Conservation (phyloP, 2,329 filamentous ascomycete genomes). For the Trichophyton verrucosum region DNA sequence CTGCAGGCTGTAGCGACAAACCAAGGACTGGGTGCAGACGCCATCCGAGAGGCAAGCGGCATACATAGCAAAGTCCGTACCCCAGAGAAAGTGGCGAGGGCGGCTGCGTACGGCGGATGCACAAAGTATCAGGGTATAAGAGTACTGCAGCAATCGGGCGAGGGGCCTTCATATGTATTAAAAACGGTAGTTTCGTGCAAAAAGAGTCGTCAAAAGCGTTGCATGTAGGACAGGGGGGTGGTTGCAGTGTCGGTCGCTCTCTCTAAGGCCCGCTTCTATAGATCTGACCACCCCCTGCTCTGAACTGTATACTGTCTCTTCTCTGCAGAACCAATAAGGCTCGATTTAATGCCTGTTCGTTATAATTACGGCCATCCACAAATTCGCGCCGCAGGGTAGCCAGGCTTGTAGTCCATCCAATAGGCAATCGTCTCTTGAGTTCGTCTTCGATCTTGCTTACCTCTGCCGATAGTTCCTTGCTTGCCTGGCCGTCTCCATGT, state of each 20-base stretch:
- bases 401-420: conserved; percentile 89
- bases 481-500: conserved; percentile 71
- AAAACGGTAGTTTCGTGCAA: background rate
- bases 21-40: background rate
- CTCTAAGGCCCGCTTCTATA: conserved; percentile 30
- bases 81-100: background rate
- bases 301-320: conserved; percentile 55
- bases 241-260: background rate
- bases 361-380: conserved; percentile 82
- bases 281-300: conserved; percentile 38
- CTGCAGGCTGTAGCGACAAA: background rate
- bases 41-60: background rate
- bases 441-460: conserved; percentile 78
- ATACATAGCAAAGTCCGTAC: background rate
- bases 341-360: conserved; percentile 71
- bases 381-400: conserved; percentile 79
- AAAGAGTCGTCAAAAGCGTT: background rate
- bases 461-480: conserved; percentile 83
- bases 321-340: conserved; percentile 77
- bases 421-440: conserved; percentile 71
- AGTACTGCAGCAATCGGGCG: background rate
- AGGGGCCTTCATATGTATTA: background rate
- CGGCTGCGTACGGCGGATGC: background rate
- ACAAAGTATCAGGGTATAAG: background rate
- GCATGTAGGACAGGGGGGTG: background rate